Evolutionary conservation across 2,329 filamentous ascomycete genomes (phyloP).

Genomic region (Colletotrichum cordylinicola): DNA sequence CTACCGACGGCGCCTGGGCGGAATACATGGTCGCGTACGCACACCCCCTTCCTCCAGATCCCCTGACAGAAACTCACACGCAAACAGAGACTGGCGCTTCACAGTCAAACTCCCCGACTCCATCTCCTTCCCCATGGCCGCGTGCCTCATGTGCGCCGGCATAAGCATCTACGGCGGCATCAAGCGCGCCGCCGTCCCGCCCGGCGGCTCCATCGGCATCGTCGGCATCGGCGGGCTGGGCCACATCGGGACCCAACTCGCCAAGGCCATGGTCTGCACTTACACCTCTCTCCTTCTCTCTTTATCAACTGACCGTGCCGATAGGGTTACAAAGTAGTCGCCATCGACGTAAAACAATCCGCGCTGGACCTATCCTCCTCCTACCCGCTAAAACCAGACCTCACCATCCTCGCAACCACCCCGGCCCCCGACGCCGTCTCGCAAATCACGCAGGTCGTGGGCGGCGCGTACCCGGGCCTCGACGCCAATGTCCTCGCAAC

Average conservation of each 20-base stretch:
- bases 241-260: slow-evolving; percentile 18
- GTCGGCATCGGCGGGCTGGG: slow-evolving; percentile 19
- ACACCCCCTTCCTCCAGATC: background rate
- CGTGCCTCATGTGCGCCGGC: slow-evolving; percentile 20
- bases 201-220: slow-evolving; percentile 14
- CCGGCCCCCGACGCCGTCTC: slow-evolving; percentile 24
- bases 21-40: slow-evolving; percentile 21
- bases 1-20: slow-evolving; percentile 11
- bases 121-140: slow-evolving; percentile 4
- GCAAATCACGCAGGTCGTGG: background rate
- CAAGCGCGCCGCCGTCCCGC: slow-evolving; percentile 3
- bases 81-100: slow-evolving; percentile 7
- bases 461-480: slow-evolving; percentile 11
- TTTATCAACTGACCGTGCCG: rapidly evolving
- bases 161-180: slow-evolving; percentile 21
- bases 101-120: slow-evolving; percentile 11
- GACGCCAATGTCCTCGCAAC: slow-evolving; percentile 21
- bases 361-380: slow-evolving; percentile 7
- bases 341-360: slow-evolving; percentile 17
- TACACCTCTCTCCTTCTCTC: background rate
- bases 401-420: slow-evolving; percentile 31
- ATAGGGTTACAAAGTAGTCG: slow-evolving; percentile 12
- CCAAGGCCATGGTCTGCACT: slow-evolving; percentile 15
- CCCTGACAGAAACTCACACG: background rate
- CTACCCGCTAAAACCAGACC: background rate